phyloP scores from a whole-genome alignment of 495 filamentous ascomycete species.

The Evansstolkia leycettana region DNA sequence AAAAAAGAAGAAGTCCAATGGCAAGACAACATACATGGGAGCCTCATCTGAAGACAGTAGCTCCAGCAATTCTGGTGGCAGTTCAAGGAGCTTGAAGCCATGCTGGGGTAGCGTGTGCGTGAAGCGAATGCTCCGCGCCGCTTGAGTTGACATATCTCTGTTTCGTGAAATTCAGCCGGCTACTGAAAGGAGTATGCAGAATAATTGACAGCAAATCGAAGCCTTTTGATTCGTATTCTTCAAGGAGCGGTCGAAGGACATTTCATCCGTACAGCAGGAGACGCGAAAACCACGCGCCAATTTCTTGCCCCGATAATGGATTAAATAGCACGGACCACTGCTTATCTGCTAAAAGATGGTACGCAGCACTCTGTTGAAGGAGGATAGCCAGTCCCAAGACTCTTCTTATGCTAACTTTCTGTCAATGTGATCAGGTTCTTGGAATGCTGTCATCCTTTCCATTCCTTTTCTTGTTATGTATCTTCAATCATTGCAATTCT shows the following conservation, averaged over 20 bases:
- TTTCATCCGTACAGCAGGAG: no score
- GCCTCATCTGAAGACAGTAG: conserved; percentile 48
- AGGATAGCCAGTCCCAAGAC: no score
- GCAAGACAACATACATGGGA: conserved; percentile 37
- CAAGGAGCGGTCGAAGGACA: no score
- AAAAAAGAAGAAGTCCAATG: background rate
- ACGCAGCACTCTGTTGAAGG: no score
- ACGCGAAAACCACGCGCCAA: background rate
- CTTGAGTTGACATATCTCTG: conserved; percentile 45
- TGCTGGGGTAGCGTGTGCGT: conserved; percentile 46
- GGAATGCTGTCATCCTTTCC: no score
- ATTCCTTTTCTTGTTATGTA: no score
- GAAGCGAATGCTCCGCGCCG: conserved; percentile 47
- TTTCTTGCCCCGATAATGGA: conserved; percentile 4
- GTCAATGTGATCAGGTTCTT: no score
- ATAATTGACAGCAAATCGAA: no score
- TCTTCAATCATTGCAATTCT: no score
- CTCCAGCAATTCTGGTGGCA: conserved; percentile 60
- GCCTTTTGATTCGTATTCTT: no score
- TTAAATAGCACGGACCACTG: conserved; percentile 19
- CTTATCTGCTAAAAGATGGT: conserved; percentile 8
- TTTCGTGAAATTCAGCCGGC: background rate
- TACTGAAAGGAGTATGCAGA: background rate
- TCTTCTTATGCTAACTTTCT: no score
- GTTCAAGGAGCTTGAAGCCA: conserved; percentile 67